Evolutionary conservation across 768 basidiomycete species (phyloP).

Genomic region (Pulveroboletus ravenelii): DNA sequence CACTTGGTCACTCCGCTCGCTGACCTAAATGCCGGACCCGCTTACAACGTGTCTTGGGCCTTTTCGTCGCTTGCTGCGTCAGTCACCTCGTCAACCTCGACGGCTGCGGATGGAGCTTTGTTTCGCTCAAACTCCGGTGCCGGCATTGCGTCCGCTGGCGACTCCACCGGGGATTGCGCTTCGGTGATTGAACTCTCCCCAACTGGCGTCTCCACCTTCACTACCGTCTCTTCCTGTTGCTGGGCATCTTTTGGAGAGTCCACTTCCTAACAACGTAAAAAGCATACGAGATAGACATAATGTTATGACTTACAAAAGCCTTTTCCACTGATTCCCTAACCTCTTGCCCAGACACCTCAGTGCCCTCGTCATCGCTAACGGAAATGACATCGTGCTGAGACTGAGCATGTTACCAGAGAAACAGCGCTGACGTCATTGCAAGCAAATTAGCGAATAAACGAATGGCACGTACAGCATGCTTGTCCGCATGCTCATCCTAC

Average conservation of each 20-base stretch:
- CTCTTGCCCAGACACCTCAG: slow-evolving; percentile 25
- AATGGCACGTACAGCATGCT: slow-evolving; percentile 15
- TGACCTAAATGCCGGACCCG: neutral
- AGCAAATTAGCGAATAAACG: neutral
- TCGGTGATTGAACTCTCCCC: neutral
- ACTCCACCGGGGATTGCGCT: neutral
- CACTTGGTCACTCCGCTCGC: slow-evolving; percentile 2
- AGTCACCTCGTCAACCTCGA: neutral
- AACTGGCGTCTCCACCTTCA: neutral
- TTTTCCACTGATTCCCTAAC: slow-evolving; percentile 29
- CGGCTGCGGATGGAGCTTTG: neutral
- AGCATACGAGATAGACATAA: neutral
- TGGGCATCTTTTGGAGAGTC: slow-evolving; percentile 33
- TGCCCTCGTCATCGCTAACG: slow-evolving; percentile 30
- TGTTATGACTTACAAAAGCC: slow-evolving; percentile 19
- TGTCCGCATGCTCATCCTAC: slow-evolving; percentile 14
- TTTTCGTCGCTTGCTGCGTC: slow-evolving; percentile 7
- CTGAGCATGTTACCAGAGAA: slow-evolving; percentile 17
- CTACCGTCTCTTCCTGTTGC: slow-evolving; percentile 22
- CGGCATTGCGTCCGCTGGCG: neutral
- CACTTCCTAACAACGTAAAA: slow-evolving; percentile 19
- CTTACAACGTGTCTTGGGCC: slow-evolving; percentile 13
- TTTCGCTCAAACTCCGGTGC: slow-evolving; percentile 1
- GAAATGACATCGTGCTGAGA: slow-evolving; percentile 7
- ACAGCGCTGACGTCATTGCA: slow-evolving; percentile 1